phyloP scores from a whole-genome alignment of 768 basidiomycete genomes.

The Psilocybe cubensis region DNA sequence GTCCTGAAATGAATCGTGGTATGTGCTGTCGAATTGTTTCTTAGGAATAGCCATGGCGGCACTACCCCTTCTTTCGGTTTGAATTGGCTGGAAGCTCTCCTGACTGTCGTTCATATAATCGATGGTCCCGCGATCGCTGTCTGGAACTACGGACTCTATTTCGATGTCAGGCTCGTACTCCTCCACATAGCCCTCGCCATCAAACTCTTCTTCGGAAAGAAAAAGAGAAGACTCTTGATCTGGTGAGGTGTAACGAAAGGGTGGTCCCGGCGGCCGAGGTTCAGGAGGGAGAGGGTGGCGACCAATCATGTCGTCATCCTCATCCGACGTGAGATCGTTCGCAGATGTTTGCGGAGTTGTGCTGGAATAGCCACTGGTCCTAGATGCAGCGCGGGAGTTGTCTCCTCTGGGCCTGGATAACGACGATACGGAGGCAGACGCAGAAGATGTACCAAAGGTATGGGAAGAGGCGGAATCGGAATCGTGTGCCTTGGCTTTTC shows the following conservation, averaged over 20 bases:
- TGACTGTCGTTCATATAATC: slow-evolving; percentile 21
- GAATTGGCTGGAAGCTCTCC: slow-evolving; percentile 17
- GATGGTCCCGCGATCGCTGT: slow-evolving; percentile 31
- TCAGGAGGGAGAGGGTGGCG: slow-evolving; percentile 34
- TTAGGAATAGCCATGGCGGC: slow-evolving; percentile 65
- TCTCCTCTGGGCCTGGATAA: slow-evolving; percentile 36
- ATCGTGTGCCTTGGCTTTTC: slow-evolving; percentile 20
- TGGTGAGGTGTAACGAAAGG: slow-evolving; percentile 1
- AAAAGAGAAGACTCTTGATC: slow-evolving; percentile 24
- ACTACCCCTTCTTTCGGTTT: slow-evolving; percentile 50
- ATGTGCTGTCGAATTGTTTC: slow-evolving; percentile 22
- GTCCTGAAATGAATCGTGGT: slow-evolving; percentile 20
- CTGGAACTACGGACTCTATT: slow-evolving; percentile 39
- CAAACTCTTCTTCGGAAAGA: slow-evolving; percentile 31
- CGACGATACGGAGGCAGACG: slow-evolving; percentile 49
- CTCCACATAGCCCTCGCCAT: slow-evolving; percentile 43
- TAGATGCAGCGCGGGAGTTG: slow-evolving; percentile 24
- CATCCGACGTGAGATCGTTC: slow-evolving; percentile 37
- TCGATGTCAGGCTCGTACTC: slow-evolving; percentile 49
- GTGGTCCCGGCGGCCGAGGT: slow-evolving; percentile 2
- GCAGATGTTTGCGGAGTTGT: slow-evolving; percentile 38
- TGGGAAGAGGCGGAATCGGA: slow-evolving; percentile 50
- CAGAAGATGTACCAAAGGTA: slow-evolving; percentile 51
- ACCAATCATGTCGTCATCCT: slow-evolving; percentile 37
- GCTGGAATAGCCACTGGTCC: slow-evolving; percentile 30